A percentile compares a stretch with the other conserved stretches of the same genome.
Conservation (phyloP, 2,329 filamentous ascomycete species). For the Cladosporium sp. region DNA sequence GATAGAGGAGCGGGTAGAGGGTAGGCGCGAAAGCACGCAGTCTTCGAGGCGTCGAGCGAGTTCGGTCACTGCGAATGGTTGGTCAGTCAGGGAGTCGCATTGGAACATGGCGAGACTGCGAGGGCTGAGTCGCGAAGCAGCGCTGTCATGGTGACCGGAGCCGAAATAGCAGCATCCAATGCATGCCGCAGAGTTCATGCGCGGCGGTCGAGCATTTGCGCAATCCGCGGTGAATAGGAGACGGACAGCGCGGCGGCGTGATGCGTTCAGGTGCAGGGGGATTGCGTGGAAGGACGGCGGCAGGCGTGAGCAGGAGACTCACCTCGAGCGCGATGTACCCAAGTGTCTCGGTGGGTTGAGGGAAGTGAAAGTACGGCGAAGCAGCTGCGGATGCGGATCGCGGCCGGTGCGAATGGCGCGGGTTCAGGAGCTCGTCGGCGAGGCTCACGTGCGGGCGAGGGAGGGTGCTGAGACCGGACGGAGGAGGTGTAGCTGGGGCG, state of each 20-base stretch:
- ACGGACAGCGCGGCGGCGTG: neutral
- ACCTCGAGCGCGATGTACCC: constrained; percentile 5
- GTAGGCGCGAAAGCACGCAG: neutral
- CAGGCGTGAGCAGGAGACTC: neutral
- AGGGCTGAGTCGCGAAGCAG: no score
- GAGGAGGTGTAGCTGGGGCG: neutral
- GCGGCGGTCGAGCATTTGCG: neutral
- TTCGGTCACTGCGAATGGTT: neutral
- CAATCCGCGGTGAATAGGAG: neutral
- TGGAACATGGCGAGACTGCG: no score
- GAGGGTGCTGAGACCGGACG: neutral
- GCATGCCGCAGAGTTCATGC: neutral
- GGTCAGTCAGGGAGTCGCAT: neutral
- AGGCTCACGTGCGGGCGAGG: neutral
- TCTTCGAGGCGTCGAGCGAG: neutral
- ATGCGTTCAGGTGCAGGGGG: neutral
- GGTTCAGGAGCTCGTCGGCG: constrained; percentile 4
- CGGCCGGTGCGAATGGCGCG: constrained; percentile 5
- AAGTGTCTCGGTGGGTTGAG: neutral
- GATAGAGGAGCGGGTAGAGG: neutral
- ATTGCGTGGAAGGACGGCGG: neutral
- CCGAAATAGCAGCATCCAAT: neutral
- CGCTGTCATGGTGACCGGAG: neutral
- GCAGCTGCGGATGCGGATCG: constrained; percentile 2
- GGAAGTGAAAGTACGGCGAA: constrained; percentile 3